phyloP scores from a whole-genome alignment of 2,329 filamentous ascomycete species.

The Talaromyces sp. region DNA sequence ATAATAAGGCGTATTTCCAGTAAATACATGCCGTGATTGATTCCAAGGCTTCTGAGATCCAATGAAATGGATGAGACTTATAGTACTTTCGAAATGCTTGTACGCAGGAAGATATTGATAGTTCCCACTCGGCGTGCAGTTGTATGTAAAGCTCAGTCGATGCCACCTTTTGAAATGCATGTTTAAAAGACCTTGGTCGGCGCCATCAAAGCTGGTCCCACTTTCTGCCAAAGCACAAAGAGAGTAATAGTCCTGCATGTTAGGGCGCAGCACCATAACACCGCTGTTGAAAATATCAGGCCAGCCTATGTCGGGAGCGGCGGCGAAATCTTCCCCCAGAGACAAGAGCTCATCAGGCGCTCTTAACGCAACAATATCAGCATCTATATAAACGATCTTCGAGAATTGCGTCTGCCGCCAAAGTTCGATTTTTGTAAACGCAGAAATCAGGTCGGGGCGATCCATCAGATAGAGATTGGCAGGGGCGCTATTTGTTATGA shows the following conservation, averaged over 20 bases:
- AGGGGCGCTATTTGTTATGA: slow-evolving; percentile 70
- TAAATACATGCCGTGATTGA: slow-evolving; percentile 40
- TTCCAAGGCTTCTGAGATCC: slow-evolving; percentile 87
- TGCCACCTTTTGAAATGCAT: slow-evolving; percentile 88
- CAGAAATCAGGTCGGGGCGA: slow-evolving; percentile 80
- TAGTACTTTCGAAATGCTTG: slow-evolving; percentile 82
- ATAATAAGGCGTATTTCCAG: slow-evolving; percentile 55
- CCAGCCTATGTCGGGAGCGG: slow-evolving; percentile 95
- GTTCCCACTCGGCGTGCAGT: slow-evolving; percentile 91
- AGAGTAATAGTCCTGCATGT: slow-evolving; percentile 82
- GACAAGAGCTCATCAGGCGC: slow-evolving; percentile 91
- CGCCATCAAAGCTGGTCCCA: slow-evolving; percentile 92
- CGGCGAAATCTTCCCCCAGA: slow-evolving; percentile 56
- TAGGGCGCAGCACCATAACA: slow-evolving; percentile 84
- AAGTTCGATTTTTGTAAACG: slow-evolving; percentile 93
- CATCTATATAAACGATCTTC: slow-evolving; percentile 91
- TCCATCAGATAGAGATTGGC: slow-evolving; percentile 89
- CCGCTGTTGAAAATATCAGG: slow-evolving; percentile 98
- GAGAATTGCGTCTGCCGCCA: slow-evolving; percentile 89
- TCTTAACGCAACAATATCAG: slow-evolving; percentile 84
- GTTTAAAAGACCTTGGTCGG: slow-evolving; percentile 92
- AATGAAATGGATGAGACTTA: slow-evolving; percentile 92
- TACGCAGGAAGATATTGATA: slow-evolving; percentile 98
- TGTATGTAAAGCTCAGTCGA: slow-evolving; percentile 90
- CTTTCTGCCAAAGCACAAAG: slow-evolving; percentile 77